These are phyloP conservation scores for fission yeast (Schizosaccharomyces pombe) DNA, from an alignment of 805 yeast genomes.

Conservation along the genomic window ASM294v3 CU329670.1:2235001-2235500, in stretches of 20 bases:
- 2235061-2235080: neutral
- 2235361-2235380: neutral
- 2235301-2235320: neutral
- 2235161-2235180: neutral
- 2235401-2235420: neutral
- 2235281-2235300: neutral
- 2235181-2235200: neutral
- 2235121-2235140: neutral
- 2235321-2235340: no score
- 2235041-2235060: neutral
- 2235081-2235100: neutral
- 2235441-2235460: no score
- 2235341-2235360: no score
- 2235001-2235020: neutral
- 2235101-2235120: neutral
- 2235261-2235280: neutral
- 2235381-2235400: neutral
- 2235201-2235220: neutral
- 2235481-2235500: no score
- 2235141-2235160: neutral
- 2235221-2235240: neutral
- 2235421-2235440: no score
- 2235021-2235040: neutral
- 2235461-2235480: no score
- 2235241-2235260: neutral